Base-by-base conservation (phyloP, 345 rosid genomes). In the Dovyalis caffra region DNA sequence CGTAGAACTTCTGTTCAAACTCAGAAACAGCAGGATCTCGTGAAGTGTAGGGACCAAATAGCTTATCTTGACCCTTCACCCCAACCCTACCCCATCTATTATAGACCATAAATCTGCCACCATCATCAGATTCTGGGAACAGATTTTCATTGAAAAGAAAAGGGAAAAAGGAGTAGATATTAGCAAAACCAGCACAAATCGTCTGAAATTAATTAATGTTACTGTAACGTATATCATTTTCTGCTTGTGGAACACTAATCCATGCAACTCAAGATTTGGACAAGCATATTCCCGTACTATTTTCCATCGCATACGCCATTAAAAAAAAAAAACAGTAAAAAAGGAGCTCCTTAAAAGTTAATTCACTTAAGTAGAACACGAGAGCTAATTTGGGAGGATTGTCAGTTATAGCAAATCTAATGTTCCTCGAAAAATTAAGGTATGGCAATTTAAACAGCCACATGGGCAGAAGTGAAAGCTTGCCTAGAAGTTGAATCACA, bases 51-150 rank as follows among this genome's bases (percentile, higher is more conserved):
- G 97, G 97, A 35, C 96, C 97, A 69, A 77, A 83, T 77, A 88
- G 18, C 73, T 92, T 94, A 77, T 83, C 87, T 83, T 88, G 98
- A 76, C 97, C 98, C 84, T 86, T 90, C 25, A 87, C 82, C 60
- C 98, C 97, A 78, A 92, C 97, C 83, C 98, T 88, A 23, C 98
- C 97, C 98, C 98, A 94, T 86, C 93, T 91, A 64, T 66, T 77
- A 80, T 87, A 88, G 58, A 91, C 90, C 82, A 87, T 83, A 82
- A 86, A 94, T 74, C 86, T 70, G 51, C 88, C 87, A 34, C 86
- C 83, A 38, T 65, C 87, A 85, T 92, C 93, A 63, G 97, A 91
- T 79, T 90, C 98, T 94, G 92, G 80, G 72, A 68, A 73, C 3
- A 84, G 47, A 65, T 49, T 62, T 49, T 35, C 34, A 21, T n/a